phyloP scores from a whole-genome alignment of 2,329 filamentous ascomycete species.

The Ceratocystis alfenasii region DNA sequence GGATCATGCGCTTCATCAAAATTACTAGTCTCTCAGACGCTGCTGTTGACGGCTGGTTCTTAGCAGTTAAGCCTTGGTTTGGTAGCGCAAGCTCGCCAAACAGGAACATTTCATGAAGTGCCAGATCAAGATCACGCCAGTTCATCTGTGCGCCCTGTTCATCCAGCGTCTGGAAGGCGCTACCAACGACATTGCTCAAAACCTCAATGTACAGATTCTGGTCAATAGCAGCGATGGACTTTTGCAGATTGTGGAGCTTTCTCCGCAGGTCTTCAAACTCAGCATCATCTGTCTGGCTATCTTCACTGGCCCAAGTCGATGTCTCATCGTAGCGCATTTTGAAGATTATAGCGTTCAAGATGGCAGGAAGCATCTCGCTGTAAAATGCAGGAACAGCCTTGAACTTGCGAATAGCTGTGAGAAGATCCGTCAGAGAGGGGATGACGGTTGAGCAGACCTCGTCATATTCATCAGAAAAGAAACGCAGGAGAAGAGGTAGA shows the following conservation, averaged over 20 bases:
- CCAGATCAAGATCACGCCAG: slow-evolving; percentile 90
- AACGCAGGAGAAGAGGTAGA: slow-evolving; percentile 74
- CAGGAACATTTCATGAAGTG: slow-evolving; percentile 86
- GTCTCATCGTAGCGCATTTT: slow-evolving; percentile 99
- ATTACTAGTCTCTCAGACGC: slow-evolving; percentile 71
- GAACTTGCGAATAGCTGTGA: slow-evolving; percentile 79
- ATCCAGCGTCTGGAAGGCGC: slow-evolving; percentile 70
- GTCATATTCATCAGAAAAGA: slow-evolving; percentile 96
- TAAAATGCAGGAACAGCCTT: slow-evolving; percentile 62
- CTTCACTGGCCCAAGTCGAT: slow-evolving; percentile 81
- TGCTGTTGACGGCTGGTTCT: slow-evolving; percentile 66
- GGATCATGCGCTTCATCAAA: slow-evolving; percentile 94
- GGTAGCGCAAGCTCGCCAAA: slow-evolving; percentile 91
- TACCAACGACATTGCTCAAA: slow-evolving; percentile 75
- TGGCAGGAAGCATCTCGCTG: slow-evolving; percentile 69
- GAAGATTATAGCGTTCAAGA: slow-evolving; percentile 78
- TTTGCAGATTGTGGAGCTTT: slow-evolving; percentile 78
- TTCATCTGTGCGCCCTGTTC: slow-evolving; percentile 64
- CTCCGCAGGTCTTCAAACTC: slow-evolving; percentile 94
- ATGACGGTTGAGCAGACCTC: slow-evolving; percentile 96
- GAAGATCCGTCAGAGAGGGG: slow-evolving; percentile 78
- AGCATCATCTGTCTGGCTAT: slow-evolving; percentile 90
- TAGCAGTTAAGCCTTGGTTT: slow-evolving; percentile 73
- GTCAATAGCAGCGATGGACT: slow-evolving; percentile 81
- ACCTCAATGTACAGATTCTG: slow-evolving; percentile 80